Percentiles rank a stretch among this genome's conserved stretches.
Conservation (phyloP, 805 yeast species). For the Ogataea angusta region DNA sequence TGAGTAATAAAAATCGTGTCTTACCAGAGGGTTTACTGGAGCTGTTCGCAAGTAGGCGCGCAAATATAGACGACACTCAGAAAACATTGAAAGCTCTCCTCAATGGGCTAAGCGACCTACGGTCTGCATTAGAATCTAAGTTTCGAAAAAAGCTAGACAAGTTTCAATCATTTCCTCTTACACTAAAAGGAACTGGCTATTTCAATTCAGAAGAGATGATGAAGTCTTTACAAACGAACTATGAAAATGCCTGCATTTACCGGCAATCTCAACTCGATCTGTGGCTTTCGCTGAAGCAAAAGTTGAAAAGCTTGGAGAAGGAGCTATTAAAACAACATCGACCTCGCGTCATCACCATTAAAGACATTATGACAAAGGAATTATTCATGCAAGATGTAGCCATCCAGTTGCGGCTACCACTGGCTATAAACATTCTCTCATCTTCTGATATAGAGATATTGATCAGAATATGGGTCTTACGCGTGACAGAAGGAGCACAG, state of each 20-base stretch:
- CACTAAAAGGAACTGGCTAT: background rate
- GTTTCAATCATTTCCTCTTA: no score
- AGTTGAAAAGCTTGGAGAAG: conserved; percentile 43
- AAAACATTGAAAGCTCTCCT: conserved; percentile 50
- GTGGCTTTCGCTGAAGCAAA: conserved; percentile 35
- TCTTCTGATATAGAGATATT: conserved; percentile 21
- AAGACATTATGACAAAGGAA: conserved; percentile 25
- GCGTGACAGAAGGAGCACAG: conserved; percentile 9
- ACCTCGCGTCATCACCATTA: conserved; percentile 22
- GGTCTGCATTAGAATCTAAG: conserved; percentile 52
- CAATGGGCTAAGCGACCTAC: conserved; percentile 59
- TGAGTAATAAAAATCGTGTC: conserved; percentile 28
- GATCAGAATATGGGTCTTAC: conserved; percentile 25
- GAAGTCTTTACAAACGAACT: conserved; percentile 6
- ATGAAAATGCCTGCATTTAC: conserved; percentile 34
- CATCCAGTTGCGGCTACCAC: conserved; percentile 6
- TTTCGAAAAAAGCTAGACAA: conserved; percentile 19
- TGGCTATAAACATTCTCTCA: conserved; percentile 6
- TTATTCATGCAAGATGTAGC: conserved; percentile 3
- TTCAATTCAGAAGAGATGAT: background rate
- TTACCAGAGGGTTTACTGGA: conserved; percentile 46
- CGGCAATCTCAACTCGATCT: conserved; percentile 40
- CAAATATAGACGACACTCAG: conserved; percentile 42
- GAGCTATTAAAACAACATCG: conserved; percentile 34
- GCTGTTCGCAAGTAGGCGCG: conserved; percentile 53